A percentile compares a stretch with the other conserved stretches of the same genome.
These are phyloP conservation scores for Epichloe festucae DNA, from an alignment of 2,329 filamentous ascomycete genomes.

Conservation along the genomic window DNA sequence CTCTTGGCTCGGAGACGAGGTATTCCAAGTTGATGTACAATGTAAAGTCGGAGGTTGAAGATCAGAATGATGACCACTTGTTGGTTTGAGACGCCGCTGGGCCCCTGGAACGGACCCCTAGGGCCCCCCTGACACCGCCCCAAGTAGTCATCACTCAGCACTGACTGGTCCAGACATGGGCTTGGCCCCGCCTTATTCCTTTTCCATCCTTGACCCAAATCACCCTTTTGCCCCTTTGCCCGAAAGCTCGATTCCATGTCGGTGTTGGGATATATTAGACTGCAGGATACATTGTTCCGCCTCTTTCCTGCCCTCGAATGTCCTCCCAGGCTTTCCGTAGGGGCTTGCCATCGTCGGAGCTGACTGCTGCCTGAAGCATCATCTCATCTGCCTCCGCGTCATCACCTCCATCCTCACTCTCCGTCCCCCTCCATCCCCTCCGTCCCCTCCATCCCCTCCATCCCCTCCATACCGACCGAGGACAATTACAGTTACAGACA, in stretches of 20 bases:
- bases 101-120: too few species aligned
- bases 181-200: too few species aligned
- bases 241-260: not conserved
- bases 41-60: not conserved
- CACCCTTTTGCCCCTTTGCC: not conserved
- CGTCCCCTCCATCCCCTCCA: not conserved
- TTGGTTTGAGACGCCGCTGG: too few species aligned
- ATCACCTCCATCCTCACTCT: not conserved
- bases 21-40: not conserved
- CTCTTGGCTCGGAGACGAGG: not conserved
- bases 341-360: not conserved
- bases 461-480: not conserved
- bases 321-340: not conserved
- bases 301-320: not conserved
- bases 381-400: too few species aligned
- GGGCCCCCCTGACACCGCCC: too few species aligned
- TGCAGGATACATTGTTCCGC: not conserved
- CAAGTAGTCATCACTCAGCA: too few species aligned
- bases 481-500: not conserved
- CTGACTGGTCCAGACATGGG: too few species aligned
- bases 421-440: not conserved
- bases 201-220: too few species aligned
- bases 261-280: not conserved
- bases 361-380: not conserved
- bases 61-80: too few species aligned